Conservation (phyloP, 768 basidiomycete genomes). For the Rhizopogon rudus region DNA sequence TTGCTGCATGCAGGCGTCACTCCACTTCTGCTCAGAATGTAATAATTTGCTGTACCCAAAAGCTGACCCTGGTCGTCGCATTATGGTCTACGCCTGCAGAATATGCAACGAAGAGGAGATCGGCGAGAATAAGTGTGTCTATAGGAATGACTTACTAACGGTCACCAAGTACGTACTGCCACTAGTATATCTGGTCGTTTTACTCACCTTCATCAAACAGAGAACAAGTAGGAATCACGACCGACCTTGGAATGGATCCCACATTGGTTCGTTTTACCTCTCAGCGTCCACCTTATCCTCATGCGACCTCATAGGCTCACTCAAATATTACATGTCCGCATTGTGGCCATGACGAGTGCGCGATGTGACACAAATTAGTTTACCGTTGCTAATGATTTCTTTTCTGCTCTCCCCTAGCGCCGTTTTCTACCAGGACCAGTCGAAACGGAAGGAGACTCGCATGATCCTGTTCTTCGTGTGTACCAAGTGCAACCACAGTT, state of each 20-base stretch:
- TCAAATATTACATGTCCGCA: conserved; percentile 78
- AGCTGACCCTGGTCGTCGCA: conserved; percentile 79
- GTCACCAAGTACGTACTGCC: conserved; percentile 71
- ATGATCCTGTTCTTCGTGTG: conserved; percentile 95
- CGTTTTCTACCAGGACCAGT: conserved; percentile 96
- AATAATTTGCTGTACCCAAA: conserved; percentile 94
- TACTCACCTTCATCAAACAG: conserved; percentile 34
- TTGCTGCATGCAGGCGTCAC: conserved; percentile 51
- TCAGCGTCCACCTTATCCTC: neutral
- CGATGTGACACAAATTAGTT: conserved; percentile 5
- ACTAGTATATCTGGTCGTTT: neutral
- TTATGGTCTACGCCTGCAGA: conserved; percentile 87
- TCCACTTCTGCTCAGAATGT: conserved; percentile 92
- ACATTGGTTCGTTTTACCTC: conserved; percentile 57
- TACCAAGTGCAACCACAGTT: conserved; percentile 73
- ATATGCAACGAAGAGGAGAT: conserved; percentile 87
- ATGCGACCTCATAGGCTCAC: conserved; percentile 51
- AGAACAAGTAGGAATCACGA: conserved; percentile 90
- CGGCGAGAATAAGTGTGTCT: conserved; percentile 85
- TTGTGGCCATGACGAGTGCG: conserved; percentile 82
- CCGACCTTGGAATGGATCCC: conserved; percentile 83
- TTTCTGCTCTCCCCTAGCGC: conserved; percentile 46
- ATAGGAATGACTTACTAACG: conserved; percentile 88
- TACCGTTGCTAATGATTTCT: neutral
- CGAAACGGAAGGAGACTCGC: conserved; percentile 90